Evolutionary conservation across 2,329 filamentous ascomycete genomes (phyloP).

Genomic region (Penicillium paneum): DNA sequence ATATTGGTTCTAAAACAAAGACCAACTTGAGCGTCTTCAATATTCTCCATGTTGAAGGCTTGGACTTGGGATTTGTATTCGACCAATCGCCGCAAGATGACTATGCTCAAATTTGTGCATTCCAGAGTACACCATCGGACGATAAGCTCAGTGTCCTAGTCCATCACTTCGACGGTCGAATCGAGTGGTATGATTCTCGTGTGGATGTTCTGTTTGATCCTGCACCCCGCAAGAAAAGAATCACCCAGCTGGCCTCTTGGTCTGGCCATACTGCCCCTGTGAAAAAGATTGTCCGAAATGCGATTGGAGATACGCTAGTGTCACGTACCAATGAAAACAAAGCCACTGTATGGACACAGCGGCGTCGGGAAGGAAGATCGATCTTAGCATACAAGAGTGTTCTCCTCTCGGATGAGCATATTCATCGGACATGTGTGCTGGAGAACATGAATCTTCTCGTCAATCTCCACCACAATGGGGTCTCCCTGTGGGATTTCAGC

Average conservation of each 20-base stretch:
- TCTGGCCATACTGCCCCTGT: conserved; percentile 79
- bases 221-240: conserved; percentile 55
- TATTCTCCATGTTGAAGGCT: conserved; percentile 70
- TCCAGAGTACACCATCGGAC: conserved; percentile 61
- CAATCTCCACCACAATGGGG: conserved; percentile 68
- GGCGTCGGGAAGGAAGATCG: conserved; percentile 49
- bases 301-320: conserved; percentile 73
- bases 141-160: conserved; percentile 70
- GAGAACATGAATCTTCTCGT: conserved; percentile 75
- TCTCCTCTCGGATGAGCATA: conserved; percentile 65
- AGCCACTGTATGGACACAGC: conserved; percentile 78
- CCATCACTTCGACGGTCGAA: conserved; percentile 80
- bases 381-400: conserved; percentile 65
- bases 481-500: conserved; percentile 79
- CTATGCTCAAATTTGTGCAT: conserved; percentile 69
- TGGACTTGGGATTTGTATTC: conserved; percentile 44
- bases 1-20: conserved; percentile 68
- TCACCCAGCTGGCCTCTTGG: conserved; percentile 67
- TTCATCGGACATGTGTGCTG: conserved; percentile 76
- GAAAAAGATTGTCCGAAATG: conserved; percentile 82
- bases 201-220: conserved; percentile 80
- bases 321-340: conserved; percentile 77
- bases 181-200: conserved; percentile 76
- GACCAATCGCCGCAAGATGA: conserved; percentile 39
- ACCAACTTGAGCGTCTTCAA: conserved; percentile 73